A percentile compares a stretch with the other conserved stretches of the same genome.
Evolutionary conservation across 2,329 filamentous ascomycete genomes (phyloP).

Genomic region (Colletotrichum destructivum): DNA sequence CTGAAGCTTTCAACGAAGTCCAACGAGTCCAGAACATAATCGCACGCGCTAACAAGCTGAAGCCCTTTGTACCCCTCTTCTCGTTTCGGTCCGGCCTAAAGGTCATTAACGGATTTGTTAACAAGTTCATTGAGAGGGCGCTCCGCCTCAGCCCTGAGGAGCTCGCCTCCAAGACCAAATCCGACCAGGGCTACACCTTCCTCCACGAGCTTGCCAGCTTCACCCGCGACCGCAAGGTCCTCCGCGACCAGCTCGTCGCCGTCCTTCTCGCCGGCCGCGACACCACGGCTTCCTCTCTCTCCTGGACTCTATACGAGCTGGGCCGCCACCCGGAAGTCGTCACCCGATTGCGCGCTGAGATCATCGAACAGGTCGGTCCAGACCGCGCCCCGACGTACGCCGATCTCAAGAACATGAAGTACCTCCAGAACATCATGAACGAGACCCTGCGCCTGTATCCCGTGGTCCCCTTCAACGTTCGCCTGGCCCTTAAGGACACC

Average conservation of each 20-base stretch:
- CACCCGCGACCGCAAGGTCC: slow-evolving; percentile 78
- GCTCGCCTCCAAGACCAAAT: slow-evolving; percentile 80
- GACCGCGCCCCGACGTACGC: slow-evolving; percentile 78
- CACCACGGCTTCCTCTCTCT: slow-evolving; percentile 86
- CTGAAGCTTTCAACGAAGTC: slow-evolving; percentile 85
- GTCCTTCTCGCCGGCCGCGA: slow-evolving; percentile 89
- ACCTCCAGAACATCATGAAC: slow-evolving; percentile 80
- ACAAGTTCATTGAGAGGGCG: slow-evolving; percentile 82
- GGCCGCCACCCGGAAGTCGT: slow-evolving; percentile 78
- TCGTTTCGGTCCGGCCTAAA: slow-evolving; percentile 76
- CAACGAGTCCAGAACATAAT: slow-evolving; percentile 81
- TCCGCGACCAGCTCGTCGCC: slow-evolving; percentile 88
- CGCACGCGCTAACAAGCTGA: slow-evolving; percentile 75
- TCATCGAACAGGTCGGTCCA: slow-evolving; percentile 76
- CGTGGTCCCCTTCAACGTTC: slow-evolving; percentile 84
- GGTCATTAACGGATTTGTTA: slow-evolving; percentile 82
- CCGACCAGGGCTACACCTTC: slow-evolving; percentile 84
- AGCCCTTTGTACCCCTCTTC: slow-evolving; percentile 73
- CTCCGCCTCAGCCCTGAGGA: slow-evolving; percentile 79
- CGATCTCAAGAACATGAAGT: slow-evolving; percentile 90
- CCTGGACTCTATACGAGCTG: slow-evolving; percentile 88
- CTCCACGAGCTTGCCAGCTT: slow-evolving; percentile 87
- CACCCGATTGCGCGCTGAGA: slow-evolving; percentile 80
- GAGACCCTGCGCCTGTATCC: slow-evolving; percentile 86
- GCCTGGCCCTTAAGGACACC: slow-evolving; percentile 80